Conservation (phyloP, 1,284 basidiomycete genomes). For the Microbotryum lychnidis-dioicae region DNA sequence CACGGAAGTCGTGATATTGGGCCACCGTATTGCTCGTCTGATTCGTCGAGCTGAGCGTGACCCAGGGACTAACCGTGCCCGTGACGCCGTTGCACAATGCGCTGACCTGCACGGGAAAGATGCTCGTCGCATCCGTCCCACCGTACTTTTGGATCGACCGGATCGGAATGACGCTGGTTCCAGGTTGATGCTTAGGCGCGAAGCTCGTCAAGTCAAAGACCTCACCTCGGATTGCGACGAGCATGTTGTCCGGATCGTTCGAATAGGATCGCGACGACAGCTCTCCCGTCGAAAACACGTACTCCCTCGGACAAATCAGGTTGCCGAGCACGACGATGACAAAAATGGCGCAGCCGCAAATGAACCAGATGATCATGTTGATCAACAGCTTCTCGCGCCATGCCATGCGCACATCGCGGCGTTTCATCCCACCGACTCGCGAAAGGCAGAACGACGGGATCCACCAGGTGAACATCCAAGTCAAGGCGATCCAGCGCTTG, state of each 20-base stretch:
- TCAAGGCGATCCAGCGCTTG: slow-evolving; percentile 77
- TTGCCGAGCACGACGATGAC: slow-evolving; percentile 82
- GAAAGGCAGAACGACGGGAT: slow-evolving; percentile 64
- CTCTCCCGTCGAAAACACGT: slow-evolving; percentile 76
- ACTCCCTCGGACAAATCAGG: slow-evolving; percentile 88
- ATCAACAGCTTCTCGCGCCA: slow-evolving; percentile 96
- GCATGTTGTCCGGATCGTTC: slow-evolving; percentile 63
- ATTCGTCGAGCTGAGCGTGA: slow-evolving; percentile 71
- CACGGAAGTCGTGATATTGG: slow-evolving; percentile 91
- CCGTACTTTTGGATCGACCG: slow-evolving; percentile 77
- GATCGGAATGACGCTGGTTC: slow-evolving; percentile 18
- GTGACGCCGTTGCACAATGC: slow-evolving; percentile 82
- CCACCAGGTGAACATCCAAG: slow-evolving; percentile 89
- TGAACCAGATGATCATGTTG: slow-evolving; percentile 93
- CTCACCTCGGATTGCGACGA: slow-evolving; percentile 79
- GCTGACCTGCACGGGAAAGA: slow-evolving; percentile 97
- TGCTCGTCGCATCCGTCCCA: slow-evolving; percentile 60
- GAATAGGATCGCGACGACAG: slow-evolving; percentile 61
- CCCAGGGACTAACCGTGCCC: slow-evolving; percentile 74
- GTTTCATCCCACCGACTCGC: slow-evolving; percentile 80
- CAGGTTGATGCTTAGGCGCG: slow-evolving; percentile 32
- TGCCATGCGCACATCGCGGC: slow-evolving; percentile 84
- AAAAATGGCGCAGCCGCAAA: slow-evolving; percentile 78
- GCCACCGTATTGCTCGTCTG: slow-evolving; percentile 61
- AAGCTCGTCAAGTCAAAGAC: slow-evolving; percentile 64